phyloP scores from a whole-genome alignment of 148 eudicot genomes.

The Persicaria maculosa region DNA sequence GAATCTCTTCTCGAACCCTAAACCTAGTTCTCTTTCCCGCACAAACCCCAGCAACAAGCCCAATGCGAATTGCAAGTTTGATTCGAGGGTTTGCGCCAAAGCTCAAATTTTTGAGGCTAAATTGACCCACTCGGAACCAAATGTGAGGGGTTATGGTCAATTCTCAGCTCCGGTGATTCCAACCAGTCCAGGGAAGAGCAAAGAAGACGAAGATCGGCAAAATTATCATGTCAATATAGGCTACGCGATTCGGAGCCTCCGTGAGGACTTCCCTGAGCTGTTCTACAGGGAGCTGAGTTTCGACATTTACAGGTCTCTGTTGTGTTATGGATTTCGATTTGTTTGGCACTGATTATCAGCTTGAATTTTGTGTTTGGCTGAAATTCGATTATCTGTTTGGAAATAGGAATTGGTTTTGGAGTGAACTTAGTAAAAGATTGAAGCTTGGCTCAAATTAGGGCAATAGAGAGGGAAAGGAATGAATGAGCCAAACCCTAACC shows the following conservation, averaged over 20 bases:
- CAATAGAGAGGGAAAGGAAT: too few species aligned
- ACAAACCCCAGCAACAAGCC: slow-evolving; percentile 14
- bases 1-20: slow-evolving; percentile 33
- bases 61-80: slow-evolving; percentile 17
- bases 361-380: neutral
- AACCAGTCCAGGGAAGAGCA: slow-evolving; percentile 24
- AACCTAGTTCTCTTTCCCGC: slow-evolving; percentile 22
- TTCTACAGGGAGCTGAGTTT: slow-evolving; percentile 61
- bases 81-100: slow-evolving; percentile 43
- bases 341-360: neutral
- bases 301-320: slow-evolving; percentile 70
- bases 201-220: slow-evolving; percentile 57
- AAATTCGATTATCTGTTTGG: neutral
- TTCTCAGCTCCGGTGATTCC: slow-evolving; percentile 48
- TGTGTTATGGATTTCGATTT: neutral
- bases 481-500: too few species aligned
- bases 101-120: slow-evolving; percentile 35
- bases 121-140: slow-evolving; percentile 19
- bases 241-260: slow-evolving; percentile 73
- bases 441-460: too few species aligned
- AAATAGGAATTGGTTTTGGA: too few species aligned
- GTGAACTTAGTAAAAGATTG: too few species aligned
- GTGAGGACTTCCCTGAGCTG: slow-evolving; percentile 73
- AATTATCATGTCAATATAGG: slow-evolving; percentile 70
- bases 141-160: slow-evolving; percentile 21